Evolutionary conservation across 225 moss, liverwort and hornwort genomes (phyloP), one percentile per base, ranked within the genome.

Genomic region (Pseudoscleropodium purum): DNA sequence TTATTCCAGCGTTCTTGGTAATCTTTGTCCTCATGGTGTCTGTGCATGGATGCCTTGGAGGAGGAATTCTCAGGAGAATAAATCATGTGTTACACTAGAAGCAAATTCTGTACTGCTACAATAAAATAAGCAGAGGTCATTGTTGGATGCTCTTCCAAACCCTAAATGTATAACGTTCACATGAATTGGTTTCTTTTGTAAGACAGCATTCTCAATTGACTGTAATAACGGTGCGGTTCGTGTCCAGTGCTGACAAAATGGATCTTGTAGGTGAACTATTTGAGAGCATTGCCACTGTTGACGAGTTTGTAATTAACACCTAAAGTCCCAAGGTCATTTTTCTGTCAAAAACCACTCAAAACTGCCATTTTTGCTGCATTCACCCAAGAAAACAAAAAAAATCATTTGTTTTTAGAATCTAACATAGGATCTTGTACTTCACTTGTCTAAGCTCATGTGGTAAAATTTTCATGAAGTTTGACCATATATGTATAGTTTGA

Each of bases 251-350:
- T 88, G 79, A 88, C 82, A 75, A 77, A 84, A 75, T 79, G 85
- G 73, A 84, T 83, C 33, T 80, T 91, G 74, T 51, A 94, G 93
- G 93, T 81, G 92, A 93, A 33, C 34, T 94, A 52, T 94, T 91
- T 82, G 94, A 94, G 59, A 49, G 90, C 85, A 56, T 66, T 80
- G 82, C 92, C 85, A 92, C 89, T 67, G 70, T 94, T 78, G 92
- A 94, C 87, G 93, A 87, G 36, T 92, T 93, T 85, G 92, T 83
- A 43, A 91, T 94, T 68, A 93, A 94, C n/a, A n/a, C n/a, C n/a
- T n/a, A n/a, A n/a, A n/a, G n/a, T n/a, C n/a, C n/a, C n/a, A n/a
- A n/a, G n/a, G n/a, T n/a, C n/a, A n/a, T n/a, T n/a, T n/a, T n/a
- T n/a, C n/a, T n/a, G n/a, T n/a, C n/a, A n/a, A n/a, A n/a, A n/a